Evolutionary conservation across 202 grass and related monocot species (phyloP), one percentile per base, ranked within the genome.

Genomic region (Elaeis oleifera): DNA sequence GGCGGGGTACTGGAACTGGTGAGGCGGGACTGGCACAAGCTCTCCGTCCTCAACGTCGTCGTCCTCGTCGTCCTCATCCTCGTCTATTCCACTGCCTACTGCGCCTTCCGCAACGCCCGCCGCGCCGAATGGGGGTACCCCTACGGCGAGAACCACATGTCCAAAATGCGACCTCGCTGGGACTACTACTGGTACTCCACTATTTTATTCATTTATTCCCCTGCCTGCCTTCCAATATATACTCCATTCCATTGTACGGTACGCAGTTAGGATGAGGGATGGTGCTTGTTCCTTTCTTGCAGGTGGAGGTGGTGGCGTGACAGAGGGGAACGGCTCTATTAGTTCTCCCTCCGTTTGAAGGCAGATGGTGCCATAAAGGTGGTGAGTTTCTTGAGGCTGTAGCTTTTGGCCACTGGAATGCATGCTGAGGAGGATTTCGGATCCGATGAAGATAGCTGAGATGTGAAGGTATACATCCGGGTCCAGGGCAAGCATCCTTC

Each of bases 131-230:
- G 82, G 2, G 64, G 74, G 54, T 92, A 97, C 75, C 84, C 84
- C 59, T 92, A 97, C 5, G 82, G 85, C 51, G 82, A 74, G 67
- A 97, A 97, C 74, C 88, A 71, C 80, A 97, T 92, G 94, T 92
- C 82, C 18, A 97, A 97, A 61, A 68, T 84, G 39, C 72, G 73
- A 18, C 94, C 94, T 21, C 76, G 82, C 60, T 92, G 94, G 94
- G 94, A 97, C 72, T 89, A 84, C 63, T 78, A 82, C 84, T 92
- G 94, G 94, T 97, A 89, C 79, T 71, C 28, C 6, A 0, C 11
- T 8, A 36, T 36, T 8, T 36, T 8, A 36, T 36, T 28, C 27
- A 5, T 28, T 28, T 5, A 4, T 5, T 31, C 28, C 15, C 28
- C 16, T 29, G 0, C 16, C 54, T 8, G 49, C 4, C 3, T 21